Base-by-base conservation (phyloP, 179 eudicot genomes). In the Heliamphora pulchella region DNA sequence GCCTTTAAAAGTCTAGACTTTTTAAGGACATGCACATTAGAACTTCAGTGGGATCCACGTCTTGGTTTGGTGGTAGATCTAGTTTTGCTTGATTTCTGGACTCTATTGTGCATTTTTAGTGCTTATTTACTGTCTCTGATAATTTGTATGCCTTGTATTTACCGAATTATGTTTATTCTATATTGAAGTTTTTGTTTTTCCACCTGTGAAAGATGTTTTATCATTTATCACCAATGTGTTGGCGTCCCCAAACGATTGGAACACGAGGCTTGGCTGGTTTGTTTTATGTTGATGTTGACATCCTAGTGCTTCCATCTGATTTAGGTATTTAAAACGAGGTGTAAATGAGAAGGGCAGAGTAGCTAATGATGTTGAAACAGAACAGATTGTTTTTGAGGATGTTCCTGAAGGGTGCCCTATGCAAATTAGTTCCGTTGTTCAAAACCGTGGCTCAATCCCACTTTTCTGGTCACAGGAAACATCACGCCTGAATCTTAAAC, bases 381-480 rank as follows among this genome's bases (percentile, higher is more conserved):
- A 96, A 83, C 99, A 96, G 67, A 92, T 96, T 85, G 90, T 96
- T 43, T 88, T 87, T 84, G 98, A 96, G 84, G 94, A 92, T 86
- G 86, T 84, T 84, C 87, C 98, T 54, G 96, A 92, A 85, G 94
- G 93, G 74, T 81, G 78, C 71, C 87, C 92, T 44, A 78, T 80
- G 77, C 90, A 84, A 82, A 88, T 96, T 73, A 96, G 94, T 87
- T 94, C 98, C 68, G 85, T 96, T 82, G 97, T 96, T 76, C 99
- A 96, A 85, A 94, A 90, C 81, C 96, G 99, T 82, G 99, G 98
- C 55, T 96, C 99, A 77, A 96, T 96, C 78, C 99, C 99, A 65
- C 94, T 96, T 74, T 96, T 92, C 86, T 96, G 99, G 99, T 92
- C 98, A 14, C 98, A 96, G 85, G 99, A 96, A 82, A 94, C 99